Base-by-base conservation (phyloP, 352 stramenopile species). In the Phytophthora kernoviae region DNA sequence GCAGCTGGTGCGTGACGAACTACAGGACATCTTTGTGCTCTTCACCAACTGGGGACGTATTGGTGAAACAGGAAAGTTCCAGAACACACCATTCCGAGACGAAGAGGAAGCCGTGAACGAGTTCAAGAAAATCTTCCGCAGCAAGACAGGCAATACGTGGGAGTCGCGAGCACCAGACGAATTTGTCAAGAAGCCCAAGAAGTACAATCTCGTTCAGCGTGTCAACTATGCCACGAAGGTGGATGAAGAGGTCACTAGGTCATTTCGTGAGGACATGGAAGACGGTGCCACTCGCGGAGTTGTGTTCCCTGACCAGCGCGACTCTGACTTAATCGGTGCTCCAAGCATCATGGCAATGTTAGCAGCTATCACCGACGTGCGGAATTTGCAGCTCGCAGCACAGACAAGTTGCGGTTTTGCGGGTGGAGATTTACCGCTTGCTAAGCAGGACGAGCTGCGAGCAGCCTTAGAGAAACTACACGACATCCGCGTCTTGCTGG, bases 1-100 rank as follows among this genome's bases (percentile, higher is more conserved):
- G 46, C 84, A 93, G 41, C 54, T 93, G n/a, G 80, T 91, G 2
- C 68, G 79, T 14, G 81, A 93, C 37, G 57, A 84, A 39, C 74
- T 91, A 26, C 84, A 91, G 54, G 73, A 72, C 10, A 75, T 91
- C 15, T 91, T 76, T 57, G 67, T 93, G 2, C 66, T 93, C 22
- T 91, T 93, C 53, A 89, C 81, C 12, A 95, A 96, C 58, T 93
- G 83, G 83, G 83, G 83, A 0, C 77, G 83, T 0, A 89, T 93
- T 37, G 84, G 84, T 8, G 84, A 91, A 51, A 72, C 57, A 1
- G 84, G 84, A 37, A 91, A 93, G 47, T 91, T 86, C 42, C 84
- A 91, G 60, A 89, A 91, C 60, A 91, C 81, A 2, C 81, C 82
- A 8, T 91, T 91, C 63, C 72, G 81, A 24, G 59, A 73, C 1